Percentiles rank a stretch among this genome's conserved stretches.
These are phyloP conservation scores for Gossypium mustelinum DNA, from an alignment of 345 rosid species.

Conservation along the genomic window DNA sequence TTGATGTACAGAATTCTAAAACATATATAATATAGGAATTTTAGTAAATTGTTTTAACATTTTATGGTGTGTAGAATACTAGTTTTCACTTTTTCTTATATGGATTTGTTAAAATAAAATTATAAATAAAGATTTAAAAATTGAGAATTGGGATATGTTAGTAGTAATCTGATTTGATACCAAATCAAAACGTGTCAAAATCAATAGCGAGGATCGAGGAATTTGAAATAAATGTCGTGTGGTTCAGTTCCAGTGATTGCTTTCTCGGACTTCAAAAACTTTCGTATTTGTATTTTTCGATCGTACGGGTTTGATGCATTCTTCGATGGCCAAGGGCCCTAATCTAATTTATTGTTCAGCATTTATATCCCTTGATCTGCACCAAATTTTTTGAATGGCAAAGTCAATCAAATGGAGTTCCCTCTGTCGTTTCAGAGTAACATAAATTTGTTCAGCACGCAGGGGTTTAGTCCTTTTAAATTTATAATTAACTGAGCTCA, in stretches of 20 bases:
- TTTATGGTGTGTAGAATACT: too few relatives aligned
- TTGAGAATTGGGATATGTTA: not conserved
- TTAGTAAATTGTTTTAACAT: too few relatives aligned
- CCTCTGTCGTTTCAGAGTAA: not conserved
- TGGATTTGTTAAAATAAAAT: too few relatives aligned
- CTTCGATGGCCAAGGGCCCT: not conserved
- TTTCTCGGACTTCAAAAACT: not conserved
- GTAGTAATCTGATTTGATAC: too few relatives aligned
- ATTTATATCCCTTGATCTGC: not conserved
- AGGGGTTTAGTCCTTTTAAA: too few relatives aligned
- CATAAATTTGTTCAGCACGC: not conserved
- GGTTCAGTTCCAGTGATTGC: too few relatives aligned
- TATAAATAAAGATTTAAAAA: too few relatives aligned
- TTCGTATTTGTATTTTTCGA: not conserved
- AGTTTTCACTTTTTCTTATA: too few relatives aligned
- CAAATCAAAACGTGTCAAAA: not conserved
- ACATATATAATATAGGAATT: too few relatives aligned
- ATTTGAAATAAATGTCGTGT: not conserved
- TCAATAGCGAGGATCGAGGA: too few relatives aligned
- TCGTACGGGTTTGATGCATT: not conserved
- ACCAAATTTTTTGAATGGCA: not conserved
- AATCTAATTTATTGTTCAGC: not conserved
- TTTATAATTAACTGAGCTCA: too few relatives aligned
- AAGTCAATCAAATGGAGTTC: not conserved
- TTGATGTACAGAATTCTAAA: too few relatives aligned